Percentiles rank a stretch among this genome's conserved stretches.
Evolutionary conservation across 1,139 yeast genomes (phyloP).

Genomic region (Yamadazyma oceani): DNA sequence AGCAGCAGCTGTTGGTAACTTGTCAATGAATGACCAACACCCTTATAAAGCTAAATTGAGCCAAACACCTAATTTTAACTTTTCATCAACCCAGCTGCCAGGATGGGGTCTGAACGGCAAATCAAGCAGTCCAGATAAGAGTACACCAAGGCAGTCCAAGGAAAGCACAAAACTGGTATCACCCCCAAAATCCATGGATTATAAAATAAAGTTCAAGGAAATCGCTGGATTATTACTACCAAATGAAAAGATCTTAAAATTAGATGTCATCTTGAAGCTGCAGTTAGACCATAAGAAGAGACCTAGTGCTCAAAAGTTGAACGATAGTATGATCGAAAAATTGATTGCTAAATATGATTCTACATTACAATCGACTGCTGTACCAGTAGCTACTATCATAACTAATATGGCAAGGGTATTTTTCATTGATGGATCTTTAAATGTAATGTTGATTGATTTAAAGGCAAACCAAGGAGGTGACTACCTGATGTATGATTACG

Average conservation of each 20-base stretch:
- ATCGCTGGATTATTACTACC: conserved; percentile 32
- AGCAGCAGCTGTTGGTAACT: conserved; percentile 13
- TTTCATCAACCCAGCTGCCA: conserved; percentile 3
- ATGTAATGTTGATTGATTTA: conserved; percentile 45
- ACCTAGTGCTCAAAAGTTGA: conserved; percentile 25
- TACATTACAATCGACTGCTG: conserved; percentile 33
- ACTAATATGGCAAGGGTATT: conserved; percentile 48
- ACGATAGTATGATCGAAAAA: conserved; percentile 37
- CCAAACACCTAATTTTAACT: conserved; percentile 1
- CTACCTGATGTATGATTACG: conserved; percentile 78
- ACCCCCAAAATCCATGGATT: not conserved
- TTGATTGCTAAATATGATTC: conserved; percentile 42
- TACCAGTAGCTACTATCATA: conserved; percentile 48
- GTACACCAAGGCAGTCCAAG: conserved; percentile 6
- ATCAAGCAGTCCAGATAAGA: conserved; percentile 8
- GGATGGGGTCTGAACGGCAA: not conserved
- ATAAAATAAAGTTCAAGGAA: conserved; percentile 32
- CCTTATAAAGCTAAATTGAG: conserved; percentile 2
- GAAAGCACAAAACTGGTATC: conserved; percentile 6
- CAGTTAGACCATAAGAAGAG: conserved; percentile 30
- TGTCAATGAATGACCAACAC: conserved; percentile 6
- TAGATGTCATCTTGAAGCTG: conserved; percentile 43
- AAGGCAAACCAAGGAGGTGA: conserved; percentile 56
- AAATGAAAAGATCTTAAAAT: conserved; percentile 43
- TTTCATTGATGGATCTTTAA: conserved; percentile 36